Percentiles rank a stretch among this genome's conserved stretches.
phyloP scores from a whole-genome alignment of 2,329 filamentous ascomycete species.

The Colletotrichum truncatum region DNA sequence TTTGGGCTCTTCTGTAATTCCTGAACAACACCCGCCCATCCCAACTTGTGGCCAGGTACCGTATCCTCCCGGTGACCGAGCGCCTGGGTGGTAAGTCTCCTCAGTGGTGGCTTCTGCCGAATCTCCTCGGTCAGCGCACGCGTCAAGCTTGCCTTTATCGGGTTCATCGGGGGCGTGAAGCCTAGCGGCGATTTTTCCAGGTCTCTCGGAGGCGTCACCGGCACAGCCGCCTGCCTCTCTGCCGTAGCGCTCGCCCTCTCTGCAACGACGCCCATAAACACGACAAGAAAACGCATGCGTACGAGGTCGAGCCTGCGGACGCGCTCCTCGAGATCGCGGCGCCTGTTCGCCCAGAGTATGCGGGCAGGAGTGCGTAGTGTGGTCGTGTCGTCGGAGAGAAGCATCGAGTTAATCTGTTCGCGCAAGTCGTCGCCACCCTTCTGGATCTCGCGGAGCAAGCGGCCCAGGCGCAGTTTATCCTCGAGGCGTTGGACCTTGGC shows the following conservation, averaged over 20 bases:
- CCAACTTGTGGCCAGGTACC: constrained; percentile 57
- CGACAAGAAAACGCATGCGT: constrained; percentile 71
- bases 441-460: constrained; percentile 70
- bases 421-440: constrained; percentile 67
- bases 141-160: constrained; percentile 40
- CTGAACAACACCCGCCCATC: constrained; percentile 71
- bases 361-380: constrained; percentile 58
- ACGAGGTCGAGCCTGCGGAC: constrained; percentile 68
- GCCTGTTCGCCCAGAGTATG: constrained; percentile 66
- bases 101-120: constrained; percentile 56
- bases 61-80: constrained; percentile 62
- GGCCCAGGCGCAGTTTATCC: constrained; percentile 68
- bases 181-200: constrained; percentile 39
- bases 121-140: constrained; percentile 54
- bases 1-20: constrained; percentile 69
- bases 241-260: constrained; percentile 43
- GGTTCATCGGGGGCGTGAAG: constrained; percentile 41
- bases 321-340: constrained; percentile 63
- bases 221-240: constrained; percentile 1
- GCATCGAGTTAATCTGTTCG: constrained; percentile 64
- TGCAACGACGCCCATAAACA: constrained; percentile 70
- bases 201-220: constrained; percentile 34
- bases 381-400: constrained; percentile 46
- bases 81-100: constrained; percentile 62
- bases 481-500: constrained; percentile 66